Evolutionary conservation across 2,329 filamentous ascomycete genomes (phyloP).

Genomic region (Amauroascus verrucosus): DNA sequence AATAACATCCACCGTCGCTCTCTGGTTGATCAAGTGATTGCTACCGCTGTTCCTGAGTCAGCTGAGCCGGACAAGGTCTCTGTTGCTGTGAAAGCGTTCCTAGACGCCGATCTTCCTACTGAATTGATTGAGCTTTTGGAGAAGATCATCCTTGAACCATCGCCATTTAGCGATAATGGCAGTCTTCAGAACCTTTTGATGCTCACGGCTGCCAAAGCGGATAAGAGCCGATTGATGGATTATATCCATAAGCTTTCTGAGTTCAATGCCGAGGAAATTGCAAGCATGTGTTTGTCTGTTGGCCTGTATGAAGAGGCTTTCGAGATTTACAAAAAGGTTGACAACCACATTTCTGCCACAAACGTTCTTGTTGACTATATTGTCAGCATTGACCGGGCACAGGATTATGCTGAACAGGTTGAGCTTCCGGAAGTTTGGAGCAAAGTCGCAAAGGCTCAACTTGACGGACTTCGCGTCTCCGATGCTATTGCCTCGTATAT

Average conservation of each 20-base stretch:
- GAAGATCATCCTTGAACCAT: constrained; percentile 99
- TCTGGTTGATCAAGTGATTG: constrained; percentile 89
- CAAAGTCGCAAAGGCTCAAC: constrained; percentile 92
- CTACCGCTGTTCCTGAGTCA: constrained; percentile 86
- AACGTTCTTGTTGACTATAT: constrained; percentile 92
- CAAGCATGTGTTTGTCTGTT: constrained; percentile 83
- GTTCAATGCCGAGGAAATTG: constrained; percentile 88
- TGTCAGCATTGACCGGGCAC: constrained; percentile 94
- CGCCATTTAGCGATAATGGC: constrained; percentile 93
- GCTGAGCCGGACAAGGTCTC: constrained; percentile 91
- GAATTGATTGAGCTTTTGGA: constrained; percentile 96
- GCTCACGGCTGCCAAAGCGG: constrained; percentile 91
- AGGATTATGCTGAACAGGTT: constrained; percentile 89
- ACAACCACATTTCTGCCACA: constrained; percentile 74
- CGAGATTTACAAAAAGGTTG: constrained; percentile 96
- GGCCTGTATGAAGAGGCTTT: constrained; percentile 95
- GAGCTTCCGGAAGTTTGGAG: constrained; percentile 96
- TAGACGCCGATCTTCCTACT: constrained; percentile 77
- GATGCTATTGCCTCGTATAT: constrained; percentile 97
- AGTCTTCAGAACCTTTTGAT: constrained; percentile 93
- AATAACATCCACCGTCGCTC: constrained; percentile 94
- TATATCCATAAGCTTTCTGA: constrained; percentile 87
- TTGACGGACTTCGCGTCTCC: constrained; percentile 84
- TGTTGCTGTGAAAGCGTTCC: constrained; percentile 84
- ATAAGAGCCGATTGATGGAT: constrained; percentile 87